Conservation (phyloP, 495 filamentous ascomycete genomes). For the Delitschia confertaspora region DNA sequence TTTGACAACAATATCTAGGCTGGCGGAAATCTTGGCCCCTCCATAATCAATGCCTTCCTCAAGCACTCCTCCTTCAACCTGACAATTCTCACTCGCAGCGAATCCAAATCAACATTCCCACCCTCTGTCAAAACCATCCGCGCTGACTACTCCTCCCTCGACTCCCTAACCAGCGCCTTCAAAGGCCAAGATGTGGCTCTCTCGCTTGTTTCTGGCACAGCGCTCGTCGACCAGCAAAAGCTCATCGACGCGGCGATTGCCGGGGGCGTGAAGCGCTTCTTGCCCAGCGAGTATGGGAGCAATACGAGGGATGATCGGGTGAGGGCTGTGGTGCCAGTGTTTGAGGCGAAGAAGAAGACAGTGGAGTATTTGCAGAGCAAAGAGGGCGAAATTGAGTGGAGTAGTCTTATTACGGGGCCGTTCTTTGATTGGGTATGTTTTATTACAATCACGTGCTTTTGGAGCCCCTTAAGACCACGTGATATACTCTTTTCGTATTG, state of each 20-base stretch:
- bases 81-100: conserved; percentile 39
- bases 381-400: conserved; percentile 42
- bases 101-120: conserved; percentile 37
- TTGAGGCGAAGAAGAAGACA: conserved; percentile 38
- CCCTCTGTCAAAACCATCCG: conserved; percentile 39
- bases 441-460: neutral
- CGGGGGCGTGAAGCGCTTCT: conserved; percentile 36
- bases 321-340: conserved; percentile 38
- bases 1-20: conserved; percentile 25
- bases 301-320: conserved; percentile 34
- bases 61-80: conserved; percentile 48
- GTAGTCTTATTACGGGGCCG: conserved; percentile 39
- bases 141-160: conserved; percentile 57
- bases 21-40: conserved; percentile 36
- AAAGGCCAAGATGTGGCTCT: conserved; percentile 44
- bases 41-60: conserved; percentile 36
- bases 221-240: conserved; percentile 27
- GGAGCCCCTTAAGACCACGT: neutral
- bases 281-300: conserved; percentile 37
- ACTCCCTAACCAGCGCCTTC: conserved; percentile 38
- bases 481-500: neutral
- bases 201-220: conserved; percentile 30
- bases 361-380: conserved; percentile 42
- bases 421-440: conserved; percentile 45
- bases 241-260: conserved; percentile 35